A percentile compares a stretch with the other conserved stretches of the same genome.
These are phyloP conservation scores for Aschersonia sp. DNA, from an alignment of 2,329 filamentous ascomycete genomes.

Conservation along the genomic window DNA sequence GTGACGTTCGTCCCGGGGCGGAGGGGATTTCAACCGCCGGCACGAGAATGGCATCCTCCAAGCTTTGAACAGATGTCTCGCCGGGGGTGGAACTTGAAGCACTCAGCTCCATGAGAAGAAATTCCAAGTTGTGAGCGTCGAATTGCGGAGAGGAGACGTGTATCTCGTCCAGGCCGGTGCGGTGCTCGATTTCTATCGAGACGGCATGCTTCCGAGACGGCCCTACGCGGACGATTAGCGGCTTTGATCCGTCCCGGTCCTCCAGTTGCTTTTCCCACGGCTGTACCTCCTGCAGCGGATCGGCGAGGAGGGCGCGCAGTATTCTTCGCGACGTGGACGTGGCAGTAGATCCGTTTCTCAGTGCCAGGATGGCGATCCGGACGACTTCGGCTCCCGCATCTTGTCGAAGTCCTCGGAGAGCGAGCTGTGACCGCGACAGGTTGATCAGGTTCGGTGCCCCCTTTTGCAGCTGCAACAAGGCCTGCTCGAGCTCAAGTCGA, in stretches of 20 bases:
- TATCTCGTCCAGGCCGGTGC: conserved; percentile 38
- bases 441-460: conserved; percentile 48
- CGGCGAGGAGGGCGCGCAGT: conserved; percentile 53
- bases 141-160: conserved; percentile 47
- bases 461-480: conserved; percentile 45
- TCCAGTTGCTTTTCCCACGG: conserved; percentile 53
- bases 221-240: conserved; percentile 47
- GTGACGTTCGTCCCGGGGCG: conserved; percentile 46
- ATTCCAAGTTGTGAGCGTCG: conserved; percentile 47
- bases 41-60: conserved; percentile 56
- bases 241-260: conserved; percentile 32
- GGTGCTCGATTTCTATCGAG: conserved; percentile 14
- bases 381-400: conserved; percentile 40
- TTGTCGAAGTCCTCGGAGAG: conserved; percentile 48
- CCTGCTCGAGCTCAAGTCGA: conserved; percentile 40
- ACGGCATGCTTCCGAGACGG: conserved; percentile 14
- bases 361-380: conserved; percentile 40
- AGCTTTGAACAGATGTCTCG: conserved; percentile 21
- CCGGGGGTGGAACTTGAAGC: conserved; percentile 17
- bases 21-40: conserved; percentile 60
- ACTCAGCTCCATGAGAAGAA: conserved; percentile 41
- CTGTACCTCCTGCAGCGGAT: conserved; percentile 48
- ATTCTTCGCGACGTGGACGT: conserved; percentile 44
- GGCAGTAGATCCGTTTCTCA: conserved; percentile 23
- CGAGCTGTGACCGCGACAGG: conserved; percentile 56